Evolutionary conservation across 345 rosid species (phyloP), one percentile per base, ranked within the genome.

Genomic region (Tarenaya hassleriana): DNA sequence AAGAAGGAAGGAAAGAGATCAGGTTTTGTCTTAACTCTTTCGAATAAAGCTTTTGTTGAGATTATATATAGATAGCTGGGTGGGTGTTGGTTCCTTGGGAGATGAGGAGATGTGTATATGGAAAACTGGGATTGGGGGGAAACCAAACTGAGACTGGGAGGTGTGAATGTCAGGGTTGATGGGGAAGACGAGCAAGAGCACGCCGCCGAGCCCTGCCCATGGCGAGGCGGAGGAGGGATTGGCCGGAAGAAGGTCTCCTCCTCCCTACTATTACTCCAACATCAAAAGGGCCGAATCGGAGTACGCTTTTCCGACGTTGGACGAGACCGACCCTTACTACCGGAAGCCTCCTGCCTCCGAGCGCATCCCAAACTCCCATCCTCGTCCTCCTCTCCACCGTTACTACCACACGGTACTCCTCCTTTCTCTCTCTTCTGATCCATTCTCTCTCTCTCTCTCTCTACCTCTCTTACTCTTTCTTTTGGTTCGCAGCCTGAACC

Each of bases 141-240:
- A n/a, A n/a, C n/a, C 14, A 29, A 53, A 46, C 41, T 42, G 7
- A 48, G n/a, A n/a, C n/a, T n/a, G n/a, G n/a, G n/a, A n/a, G n/a
- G n/a, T n/a, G n/a, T n/a, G n/a, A n/a, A n/a, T n/a, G n/a, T 21
- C 53, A 56, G 69, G 63, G 17, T 43, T 64, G 34, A 42, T 56
- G 0, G 19, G 52, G 33, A 56, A 50, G 27, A 64, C 46, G 9
- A 64, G 63, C 42, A 64, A 56, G 52, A 64, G 69, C 53, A 64
- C 56, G 14, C 69, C 69, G 29, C 57, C 63, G 1, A 64, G 58
- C 58, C 69, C 69, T 49, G 62, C 58, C 50, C 69, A 64, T 49
- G 52, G 16, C 3, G 0, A 41, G 0, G 34, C 9, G n/a, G 56
- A 13, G 57, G 17, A 33, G n/a, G 32, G 9, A n/a, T n/a, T 47